A percentile compares a stretch with the other conserved stretches of the same genome.
Conservation (phyloP, 176 grass and related monocot genomes). For the Melocanna baccifera region DNA sequence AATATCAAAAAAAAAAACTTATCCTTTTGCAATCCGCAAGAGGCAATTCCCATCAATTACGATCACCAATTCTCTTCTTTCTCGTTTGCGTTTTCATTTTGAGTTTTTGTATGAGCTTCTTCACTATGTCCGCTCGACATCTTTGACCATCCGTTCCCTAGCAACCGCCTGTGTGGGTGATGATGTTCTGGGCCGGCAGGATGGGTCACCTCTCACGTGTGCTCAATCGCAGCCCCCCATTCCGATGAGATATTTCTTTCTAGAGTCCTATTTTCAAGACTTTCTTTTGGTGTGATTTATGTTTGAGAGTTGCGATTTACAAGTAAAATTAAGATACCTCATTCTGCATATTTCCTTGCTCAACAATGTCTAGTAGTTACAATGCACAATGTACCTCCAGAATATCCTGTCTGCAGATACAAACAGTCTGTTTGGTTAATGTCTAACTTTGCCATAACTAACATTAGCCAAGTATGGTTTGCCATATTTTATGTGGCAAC, state of each 20-base stretch:
- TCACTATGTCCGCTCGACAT: not conserved
- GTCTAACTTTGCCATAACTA: too few species aligned
- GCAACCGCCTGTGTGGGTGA: not conserved
- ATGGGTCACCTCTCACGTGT: not conserved
- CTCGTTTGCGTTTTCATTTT: not conserved
- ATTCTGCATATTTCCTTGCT: not conserved
- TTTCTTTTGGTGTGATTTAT: not conserved
- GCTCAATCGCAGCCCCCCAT: not conserved
- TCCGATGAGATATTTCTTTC: not conserved
- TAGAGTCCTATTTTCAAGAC: not conserved
- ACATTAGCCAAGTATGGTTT: too few species aligned
- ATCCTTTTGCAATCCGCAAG: too few species aligned
- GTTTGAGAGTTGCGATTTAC: not conserved
- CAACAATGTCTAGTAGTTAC: not conserved
- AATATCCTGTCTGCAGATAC: not conserved
- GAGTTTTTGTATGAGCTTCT: not conserved
- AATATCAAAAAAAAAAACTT: not conserved
- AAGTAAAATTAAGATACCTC: not conserved
- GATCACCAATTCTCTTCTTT: not conserved
- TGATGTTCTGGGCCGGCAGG: not conserved
- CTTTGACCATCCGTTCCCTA: not conserved
- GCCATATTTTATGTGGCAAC: too few species aligned
- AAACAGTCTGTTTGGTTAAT: too few species aligned
- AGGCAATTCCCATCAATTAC: too few species aligned
- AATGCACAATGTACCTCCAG: not conserved